These are phyloP conservation scores for Pythium guiyangense DNA, from an alignment of 352 stramenopile genomes.

Conservation along the genomic window DNA sequence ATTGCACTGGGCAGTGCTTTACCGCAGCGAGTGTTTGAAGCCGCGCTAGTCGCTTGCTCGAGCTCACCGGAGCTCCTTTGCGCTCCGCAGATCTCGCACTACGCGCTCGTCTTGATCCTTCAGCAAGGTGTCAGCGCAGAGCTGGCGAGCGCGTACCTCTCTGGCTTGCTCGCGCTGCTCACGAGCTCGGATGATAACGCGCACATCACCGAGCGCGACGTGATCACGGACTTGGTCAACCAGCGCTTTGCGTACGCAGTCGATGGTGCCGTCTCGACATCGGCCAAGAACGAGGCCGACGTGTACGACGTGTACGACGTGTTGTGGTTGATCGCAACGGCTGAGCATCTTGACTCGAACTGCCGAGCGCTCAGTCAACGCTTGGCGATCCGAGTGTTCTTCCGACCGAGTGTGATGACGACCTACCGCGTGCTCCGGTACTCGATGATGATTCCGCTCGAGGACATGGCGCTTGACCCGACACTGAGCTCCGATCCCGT, in stretches of 20 bases:
- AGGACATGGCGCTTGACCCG: slow-evolving; percentile 1
- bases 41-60: not conserved
- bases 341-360: not conserved
- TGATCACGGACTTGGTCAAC: slow-evolving; percentile 1
- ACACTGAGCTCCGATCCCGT: not conserved
- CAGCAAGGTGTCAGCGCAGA: not conserved
- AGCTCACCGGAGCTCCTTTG: not conserved
- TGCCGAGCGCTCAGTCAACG: not conserved
- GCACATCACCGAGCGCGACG: not conserved
- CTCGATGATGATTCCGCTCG: not conserved
- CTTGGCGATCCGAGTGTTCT: slow-evolving; percentile 2
- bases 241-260: not conserved
- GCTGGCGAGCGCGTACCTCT: not conserved
- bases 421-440: slow-evolving; percentile 4
- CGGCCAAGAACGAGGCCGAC: not conserved
- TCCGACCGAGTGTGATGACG: slow-evolving; percentile 3
- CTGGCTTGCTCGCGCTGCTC: not conserved
- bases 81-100: slow-evolving; percentile 1
- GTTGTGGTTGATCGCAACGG: slow-evolving; percentile 4
- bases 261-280: not conserved
- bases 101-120: not conserved
- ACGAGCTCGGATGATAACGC: not conserved
- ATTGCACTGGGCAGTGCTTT: not conserved
- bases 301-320: slow-evolving; percentile 9
- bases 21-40: not conserved